A percentile compares a stretch with the other conserved stretches of the same genome.
Evolutionary conservation across 208 protist species (phyloP).

Genomic region (Leishmania aethiopica): DNA sequence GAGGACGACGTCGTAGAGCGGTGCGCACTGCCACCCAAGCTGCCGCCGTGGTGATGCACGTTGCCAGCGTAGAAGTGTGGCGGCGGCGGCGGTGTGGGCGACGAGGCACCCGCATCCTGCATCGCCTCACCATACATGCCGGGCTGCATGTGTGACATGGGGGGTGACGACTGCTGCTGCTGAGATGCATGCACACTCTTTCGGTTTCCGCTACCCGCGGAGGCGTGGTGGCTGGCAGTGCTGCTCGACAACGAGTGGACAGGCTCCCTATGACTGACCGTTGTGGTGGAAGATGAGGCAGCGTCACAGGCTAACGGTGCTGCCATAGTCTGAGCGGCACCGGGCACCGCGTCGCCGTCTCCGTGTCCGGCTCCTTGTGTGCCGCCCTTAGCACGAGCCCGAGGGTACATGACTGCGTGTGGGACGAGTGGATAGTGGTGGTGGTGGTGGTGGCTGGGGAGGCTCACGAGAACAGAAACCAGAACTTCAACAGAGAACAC

Average conservation of each 20-base stretch:
- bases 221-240: not conserved
- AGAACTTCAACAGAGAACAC: too few species aligned
- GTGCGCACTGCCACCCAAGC: not conserved
- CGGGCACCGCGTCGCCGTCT: not conserved
- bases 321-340: not conserved
- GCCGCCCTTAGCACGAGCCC: not conserved
- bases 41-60: not conserved
- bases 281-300: not conserved
- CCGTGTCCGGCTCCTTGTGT: not conserved
- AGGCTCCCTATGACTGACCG: not conserved
- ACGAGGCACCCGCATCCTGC: not conserved
- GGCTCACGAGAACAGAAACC: not conserved
- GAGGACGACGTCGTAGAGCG: not conserved
- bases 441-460: not conserved
- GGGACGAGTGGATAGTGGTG: not conserved
- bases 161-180: not conserved
- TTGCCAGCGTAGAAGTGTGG: slow-evolving; percentile 3
- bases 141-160: too few species aligned
- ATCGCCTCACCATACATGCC: not conserved
- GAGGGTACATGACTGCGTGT: slow-evolving; percentile 12
- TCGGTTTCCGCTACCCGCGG: not conserved
- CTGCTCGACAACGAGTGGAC: not conserved
- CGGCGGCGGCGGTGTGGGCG: not conserved
- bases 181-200: not conserved
- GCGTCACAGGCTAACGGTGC: not conserved